A percentile compares a stretch with the other conserved stretches of the same genome.
phyloP scores from a whole-genome alignment of 2,329 filamentous ascomycete species.

The Xylaria sp. region DNA sequence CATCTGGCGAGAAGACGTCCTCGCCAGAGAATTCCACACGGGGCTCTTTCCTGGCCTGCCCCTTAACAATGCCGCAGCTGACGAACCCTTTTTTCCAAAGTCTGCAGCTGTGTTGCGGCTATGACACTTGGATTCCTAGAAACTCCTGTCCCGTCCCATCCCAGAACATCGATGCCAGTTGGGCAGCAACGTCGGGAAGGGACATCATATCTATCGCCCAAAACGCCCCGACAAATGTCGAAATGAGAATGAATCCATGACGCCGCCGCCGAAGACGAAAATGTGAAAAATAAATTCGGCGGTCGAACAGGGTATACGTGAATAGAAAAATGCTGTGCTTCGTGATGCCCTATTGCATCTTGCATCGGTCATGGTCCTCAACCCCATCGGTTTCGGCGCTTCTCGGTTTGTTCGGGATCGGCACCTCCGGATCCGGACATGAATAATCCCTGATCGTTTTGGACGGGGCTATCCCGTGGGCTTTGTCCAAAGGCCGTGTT shows the following conservation, averaged over 20 bases:
- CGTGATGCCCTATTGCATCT: not conserved
- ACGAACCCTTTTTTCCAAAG: not conserved
- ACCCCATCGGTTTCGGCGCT: constrained; percentile 45
- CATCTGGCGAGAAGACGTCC: not conserved
- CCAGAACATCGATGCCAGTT: not conserved
- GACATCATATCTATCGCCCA: constrained; percentile 4
- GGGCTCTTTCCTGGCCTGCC: not conserved
- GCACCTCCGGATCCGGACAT: constrained; percentile 32
- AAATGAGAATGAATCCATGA: constrained; percentile 7
- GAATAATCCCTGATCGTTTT: constrained; percentile 34
- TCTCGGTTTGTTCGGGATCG: constrained; percentile 35
- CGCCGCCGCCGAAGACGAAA: constrained; percentile 6
- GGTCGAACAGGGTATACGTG: not conserved
- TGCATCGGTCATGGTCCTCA: constrained; percentile 10
- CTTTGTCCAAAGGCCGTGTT: constrained; percentile 33
- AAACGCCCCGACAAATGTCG: constrained; percentile 13
- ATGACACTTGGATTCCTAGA: not conserved
- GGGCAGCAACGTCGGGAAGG: not conserved
- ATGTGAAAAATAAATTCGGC: not conserved
- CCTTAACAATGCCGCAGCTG: not conserved
- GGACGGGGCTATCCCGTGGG: constrained; percentile 27
- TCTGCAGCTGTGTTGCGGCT: not conserved
- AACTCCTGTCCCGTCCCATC: constrained; percentile 1
- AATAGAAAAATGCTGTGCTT: not conserved
- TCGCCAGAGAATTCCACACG: not conserved